These are phyloP conservation scores for Royoungia palumana DNA, from an alignment of 768 basidiomycete genomes.

Conservation along the genomic window DNA sequence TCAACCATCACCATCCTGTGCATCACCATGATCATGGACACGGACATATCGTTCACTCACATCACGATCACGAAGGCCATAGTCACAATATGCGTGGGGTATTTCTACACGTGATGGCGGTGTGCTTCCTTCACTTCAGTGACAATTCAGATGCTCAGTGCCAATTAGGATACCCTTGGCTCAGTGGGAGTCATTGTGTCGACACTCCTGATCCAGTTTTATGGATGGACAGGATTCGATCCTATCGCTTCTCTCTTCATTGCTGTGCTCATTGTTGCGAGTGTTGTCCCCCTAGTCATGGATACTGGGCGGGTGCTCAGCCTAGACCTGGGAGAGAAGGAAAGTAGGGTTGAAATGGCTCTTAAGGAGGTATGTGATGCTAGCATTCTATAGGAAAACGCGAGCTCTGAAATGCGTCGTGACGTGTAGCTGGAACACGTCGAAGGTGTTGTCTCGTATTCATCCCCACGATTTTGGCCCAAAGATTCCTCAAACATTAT, in stretches of 20 bases:
- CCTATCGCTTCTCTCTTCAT: conserved; percentile 98
- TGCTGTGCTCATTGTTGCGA: conserved; percentile 90
- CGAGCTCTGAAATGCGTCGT: neutral
- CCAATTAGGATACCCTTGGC: conserved; percentile 80
- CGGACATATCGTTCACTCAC: conserved; percentile 49
- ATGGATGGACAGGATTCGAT: conserved; percentile 99
- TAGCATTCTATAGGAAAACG: neutral
- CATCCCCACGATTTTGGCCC: conserved; percentile 89
- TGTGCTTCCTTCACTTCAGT: conserved; percentile 34
- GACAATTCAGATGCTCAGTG: conserved; percentile 6
- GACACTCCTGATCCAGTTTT: conserved; percentile 90
- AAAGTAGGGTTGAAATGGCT: conserved; percentile 51
- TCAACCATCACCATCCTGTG: conserved; percentile 43
- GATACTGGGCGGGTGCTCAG: conserved; percentile 88
- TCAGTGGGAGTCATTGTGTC: conserved; percentile 98
- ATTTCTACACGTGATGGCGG: conserved; percentile 96
- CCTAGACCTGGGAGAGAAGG: conserved; percentile 74
- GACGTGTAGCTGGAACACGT: conserved; percentile 58
- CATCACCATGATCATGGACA: conserved; percentile 23
- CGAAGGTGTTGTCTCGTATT: conserved; percentile 80
- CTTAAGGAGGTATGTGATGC: conserved; percentile 54
- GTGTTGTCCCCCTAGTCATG: conserved; percentile 91
- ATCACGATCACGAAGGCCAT: conserved; percentile 73
- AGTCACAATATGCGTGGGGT: conserved; percentile 99
- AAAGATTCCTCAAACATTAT: conserved; percentile 84